These are phyloP conservation scores for Serendipita sp. DNA, from an alignment of 768 basidiomycete species.

Conservation along the genomic window DNA sequence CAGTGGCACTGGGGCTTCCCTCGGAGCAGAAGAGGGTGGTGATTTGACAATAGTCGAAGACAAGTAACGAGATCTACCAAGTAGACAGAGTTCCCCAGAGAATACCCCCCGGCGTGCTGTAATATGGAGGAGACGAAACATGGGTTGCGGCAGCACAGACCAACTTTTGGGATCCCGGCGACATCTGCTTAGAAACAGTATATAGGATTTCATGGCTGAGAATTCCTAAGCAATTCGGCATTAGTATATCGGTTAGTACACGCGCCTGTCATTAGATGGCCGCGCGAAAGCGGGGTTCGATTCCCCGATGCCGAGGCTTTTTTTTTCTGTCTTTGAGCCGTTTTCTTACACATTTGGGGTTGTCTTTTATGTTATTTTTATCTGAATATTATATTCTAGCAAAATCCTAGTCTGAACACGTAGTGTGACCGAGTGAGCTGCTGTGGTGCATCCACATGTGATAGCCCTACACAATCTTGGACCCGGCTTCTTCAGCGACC, in stretches of 20 bases:
- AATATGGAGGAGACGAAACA: too few species aligned
- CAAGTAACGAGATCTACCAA: neutral
- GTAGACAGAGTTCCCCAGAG: too few species aligned
- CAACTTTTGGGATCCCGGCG: too few species aligned
- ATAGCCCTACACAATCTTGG: neutral
- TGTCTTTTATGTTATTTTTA: neutral
- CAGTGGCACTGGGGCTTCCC: neutral
- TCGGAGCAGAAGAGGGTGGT: neutral
- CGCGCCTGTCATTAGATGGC: slow-evolving; percentile 1
- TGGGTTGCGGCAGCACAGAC: too few species aligned
- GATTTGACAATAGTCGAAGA: neutral
- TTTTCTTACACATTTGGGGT: neutral
- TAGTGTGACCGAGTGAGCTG: neutral
- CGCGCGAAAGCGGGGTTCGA: slow-evolving; percentile 7
- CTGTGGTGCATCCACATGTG: neutral
- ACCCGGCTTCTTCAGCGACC: neutral
- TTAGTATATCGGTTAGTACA: slow-evolving; percentile 7
- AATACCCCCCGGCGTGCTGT: too few species aligned
- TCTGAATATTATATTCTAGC: neutral
- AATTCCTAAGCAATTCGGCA: neutral
- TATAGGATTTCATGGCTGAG: neutral
- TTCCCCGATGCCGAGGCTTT: neutral
- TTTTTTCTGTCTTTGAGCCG: neutral
- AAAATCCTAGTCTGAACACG: too few species aligned
- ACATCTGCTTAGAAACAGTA: neutral